Conservation (phyloP, 1,284 basidiomycete genomes). For the Malassezia brasiliensis region DNA sequence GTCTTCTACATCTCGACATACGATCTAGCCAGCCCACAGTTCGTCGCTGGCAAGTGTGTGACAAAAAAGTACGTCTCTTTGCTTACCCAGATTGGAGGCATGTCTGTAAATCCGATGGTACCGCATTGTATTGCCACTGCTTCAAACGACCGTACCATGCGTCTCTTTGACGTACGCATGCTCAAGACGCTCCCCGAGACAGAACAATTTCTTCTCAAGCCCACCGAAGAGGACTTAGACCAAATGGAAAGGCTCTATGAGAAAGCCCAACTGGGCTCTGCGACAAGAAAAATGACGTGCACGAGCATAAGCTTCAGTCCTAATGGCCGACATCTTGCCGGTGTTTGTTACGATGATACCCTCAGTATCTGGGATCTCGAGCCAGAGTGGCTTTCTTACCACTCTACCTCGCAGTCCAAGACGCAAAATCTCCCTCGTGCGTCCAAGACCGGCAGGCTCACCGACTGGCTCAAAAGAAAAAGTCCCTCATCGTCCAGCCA, state of each 20-base stretch:
- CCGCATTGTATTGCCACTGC: constrained; percentile 41
- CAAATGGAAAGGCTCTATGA: constrained; percentile 20
- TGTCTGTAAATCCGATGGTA: constrained; percentile 31
- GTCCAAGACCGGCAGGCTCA: constrained; percentile 13
- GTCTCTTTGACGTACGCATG: constrained; percentile 40
- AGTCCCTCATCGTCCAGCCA: not conserved
- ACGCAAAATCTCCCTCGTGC: not conserved
- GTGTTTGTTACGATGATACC: constrained; percentile 40
- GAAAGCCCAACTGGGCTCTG: constrained; percentile 23
- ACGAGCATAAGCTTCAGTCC: constrained; percentile 42
- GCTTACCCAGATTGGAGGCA: constrained; percentile 31
- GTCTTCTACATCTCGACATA: constrained; percentile 36
- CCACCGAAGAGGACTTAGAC: constrained; percentile 27
- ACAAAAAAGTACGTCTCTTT: constrained; percentile 28
- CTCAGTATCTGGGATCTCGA: constrained; percentile 29
- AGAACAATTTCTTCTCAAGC: constrained; percentile 25
- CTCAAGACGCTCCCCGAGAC: constrained; percentile 23
- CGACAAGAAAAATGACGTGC: constrained; percentile 31
- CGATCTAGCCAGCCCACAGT: constrained; percentile 19
- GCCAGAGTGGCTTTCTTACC: constrained; percentile 3
- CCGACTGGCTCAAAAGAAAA: constrained; percentile 21
- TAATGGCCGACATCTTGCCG: constrained; percentile 31
- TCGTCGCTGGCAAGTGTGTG: constrained; percentile 42
- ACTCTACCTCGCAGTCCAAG: not conserved
- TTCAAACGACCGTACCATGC: constrained; percentile 37